These are phyloP conservation scores for Limtongozyma cylindracea DNA, from an alignment of 805 yeast genomes.

Conservation along the genomic window DNA sequence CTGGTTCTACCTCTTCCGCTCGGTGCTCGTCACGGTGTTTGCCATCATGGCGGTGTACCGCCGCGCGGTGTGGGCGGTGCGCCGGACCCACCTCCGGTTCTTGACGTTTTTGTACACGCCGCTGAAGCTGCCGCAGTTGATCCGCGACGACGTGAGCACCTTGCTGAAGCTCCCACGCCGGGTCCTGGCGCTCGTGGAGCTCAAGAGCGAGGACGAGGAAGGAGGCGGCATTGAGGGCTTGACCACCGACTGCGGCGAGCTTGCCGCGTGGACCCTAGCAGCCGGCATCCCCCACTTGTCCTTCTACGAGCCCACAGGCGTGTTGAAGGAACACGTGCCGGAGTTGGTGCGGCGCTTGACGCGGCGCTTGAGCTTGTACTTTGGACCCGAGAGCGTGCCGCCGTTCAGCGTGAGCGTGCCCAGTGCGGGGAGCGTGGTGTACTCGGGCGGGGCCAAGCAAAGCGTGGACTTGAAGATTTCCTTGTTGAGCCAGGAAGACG, in stretches of 20 bases:
- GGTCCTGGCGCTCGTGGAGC: conserved; percentile 49
- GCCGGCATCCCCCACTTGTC: conserved; percentile 56
- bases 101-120: conserved; percentile 35
- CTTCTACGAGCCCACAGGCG: conserved; percentile 62
- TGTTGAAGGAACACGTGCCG: conserved; percentile 13
- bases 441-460: conserved; percentile 1
- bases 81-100: conserved; percentile 27
- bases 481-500: conserved; percentile 54
- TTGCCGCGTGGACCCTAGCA: conserved; percentile 72
- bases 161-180: conserved; percentile 57
- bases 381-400: conserved; percentile 49
- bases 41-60: conserved; percentile 29
- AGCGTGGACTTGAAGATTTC: conserved; percentile 22
- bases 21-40: conserved; percentile 19
- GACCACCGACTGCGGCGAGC: conserved; percentile 49
- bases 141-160: conserved; percentile 57
- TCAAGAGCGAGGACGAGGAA: conserved; percentile 55
- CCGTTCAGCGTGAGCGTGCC: conserved; percentile 38
- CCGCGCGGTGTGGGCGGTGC: conserved; percentile 21
- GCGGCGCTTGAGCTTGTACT: conserved; percentile 39
- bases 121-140: conserved; percentile 59
- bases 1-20: conserved; percentile 2
- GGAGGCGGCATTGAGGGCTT: conserved; percentile 78
- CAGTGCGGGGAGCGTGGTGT: conserved; percentile 24
- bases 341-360: conserved; percentile 29